phyloP scores from a whole-genome alignment of 352 stramenopile species.

The Globisporangium carolinianum region DNA sequence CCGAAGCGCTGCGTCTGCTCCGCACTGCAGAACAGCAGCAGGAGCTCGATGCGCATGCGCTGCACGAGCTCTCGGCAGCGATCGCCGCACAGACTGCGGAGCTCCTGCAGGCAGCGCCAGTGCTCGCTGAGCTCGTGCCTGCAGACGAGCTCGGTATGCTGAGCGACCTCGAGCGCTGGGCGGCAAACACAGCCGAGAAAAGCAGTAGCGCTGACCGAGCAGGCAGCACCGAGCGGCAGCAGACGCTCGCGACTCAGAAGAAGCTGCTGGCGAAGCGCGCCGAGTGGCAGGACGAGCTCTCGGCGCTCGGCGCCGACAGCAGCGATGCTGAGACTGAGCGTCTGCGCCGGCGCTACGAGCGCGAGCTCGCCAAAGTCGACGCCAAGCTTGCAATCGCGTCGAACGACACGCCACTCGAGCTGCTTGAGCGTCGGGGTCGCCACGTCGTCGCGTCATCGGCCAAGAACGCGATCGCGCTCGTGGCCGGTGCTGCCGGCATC shows the following conservation, averaged over 20 bases:
- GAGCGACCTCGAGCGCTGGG: conserved; percentile 34
- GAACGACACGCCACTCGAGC: conserved; percentile 34
- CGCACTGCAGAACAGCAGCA: conserved; percentile 9
- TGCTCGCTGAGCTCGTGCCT: conserved; percentile 29
- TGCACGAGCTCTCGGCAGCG: conserved; percentile 17
- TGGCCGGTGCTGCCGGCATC: conserved; percentile 20
- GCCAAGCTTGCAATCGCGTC: conserved; percentile 44
- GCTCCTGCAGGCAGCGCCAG: conserved; percentile 19
- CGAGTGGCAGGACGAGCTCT: conserved; percentile 26
- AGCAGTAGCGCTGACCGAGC: conserved; percentile 7
- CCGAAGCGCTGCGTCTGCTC: conserved; percentile 35
- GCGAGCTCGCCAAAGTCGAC: conserved; percentile 53
- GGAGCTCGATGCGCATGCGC: conserved; percentile 14
- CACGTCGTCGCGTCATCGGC: conserved; percentile 58
- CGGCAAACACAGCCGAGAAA: conserved; percentile 17
- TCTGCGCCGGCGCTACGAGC: conserved; percentile 40
- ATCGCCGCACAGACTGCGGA: conserved; percentile 26
- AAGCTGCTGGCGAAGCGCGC: conserved; percentile 54
- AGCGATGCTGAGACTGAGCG: conserved; percentile 16
- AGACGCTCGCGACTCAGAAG: conserved; percentile 39
- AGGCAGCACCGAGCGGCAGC: conserved; percentile 12
- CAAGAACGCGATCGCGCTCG: conserved; percentile 45
- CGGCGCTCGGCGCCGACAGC: conserved; percentile 6
- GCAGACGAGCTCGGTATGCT: conserved; percentile 22
- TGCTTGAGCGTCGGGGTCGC: conserved; percentile 42